Evolutionary conservation across 257 asterid genomes (phyloP), one percentile per base, ranked within the genome.

Genomic region (Avicennia marina): DNA sequence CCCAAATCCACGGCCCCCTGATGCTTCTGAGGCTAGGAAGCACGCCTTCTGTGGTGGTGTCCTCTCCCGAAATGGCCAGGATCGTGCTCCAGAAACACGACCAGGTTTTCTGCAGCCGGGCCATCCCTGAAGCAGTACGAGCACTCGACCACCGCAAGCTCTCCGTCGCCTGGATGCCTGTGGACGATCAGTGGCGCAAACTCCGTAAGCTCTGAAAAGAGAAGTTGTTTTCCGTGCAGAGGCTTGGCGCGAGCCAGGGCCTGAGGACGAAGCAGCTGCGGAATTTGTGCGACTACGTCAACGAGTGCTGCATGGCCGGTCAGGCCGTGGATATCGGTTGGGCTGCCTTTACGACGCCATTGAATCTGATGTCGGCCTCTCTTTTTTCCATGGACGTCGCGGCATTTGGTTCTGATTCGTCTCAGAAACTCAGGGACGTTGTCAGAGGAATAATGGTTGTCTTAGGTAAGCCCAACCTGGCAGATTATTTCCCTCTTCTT

Each of bases 341-440:
- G 44, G 47, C 64, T 21, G 62, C 59, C 2, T 62, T 64, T 47
- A 60, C 55, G 12, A 73, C 79, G 18, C 29, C 69, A 3, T 32
- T 73, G 25, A 73, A 73, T n/a, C 48, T 68, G 29, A 53, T 73
- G 1, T 53, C 75, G 1, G 24, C 36, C 4, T 42, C 58, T 0
- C 36, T 73, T 2, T 67, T 68, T 18, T 67, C 78, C 0, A 42
- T 27, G 9, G 74, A 73, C 4, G 63, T 73, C 2, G 69, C 65
- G 0, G 9, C 9, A 20, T 61, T 42, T 31, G 56, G 26, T 18
- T 34, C 64, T 2, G 36, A 41, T 26, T 65, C 73, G 0, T 27
- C 62, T 20, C 62, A 65, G 19, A 76, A 74, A 20, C 3, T 74
- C 19, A 65, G 56, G 71, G 68, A 65, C 11, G 20, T 53, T 12